These are phyloP conservation scores for Pseudogymnoascus verrucosus DNA, from an alignment of 2,329 filamentous ascomycete species.

Conservation along the genomic window DNA sequence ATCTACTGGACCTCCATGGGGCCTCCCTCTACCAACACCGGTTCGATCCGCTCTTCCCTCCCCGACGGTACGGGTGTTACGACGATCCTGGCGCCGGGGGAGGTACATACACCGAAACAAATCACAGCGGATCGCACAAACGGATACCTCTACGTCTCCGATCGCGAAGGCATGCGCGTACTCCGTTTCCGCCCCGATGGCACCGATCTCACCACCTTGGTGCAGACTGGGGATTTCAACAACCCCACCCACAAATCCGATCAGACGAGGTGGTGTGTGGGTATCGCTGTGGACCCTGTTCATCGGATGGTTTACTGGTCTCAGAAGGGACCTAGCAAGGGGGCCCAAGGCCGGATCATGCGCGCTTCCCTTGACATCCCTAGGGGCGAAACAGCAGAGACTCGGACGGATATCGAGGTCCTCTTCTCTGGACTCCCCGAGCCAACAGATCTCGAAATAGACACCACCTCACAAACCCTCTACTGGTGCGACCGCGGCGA, in stretches of 20 bases:
- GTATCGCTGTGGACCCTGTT: slow-evolving; percentile 31
- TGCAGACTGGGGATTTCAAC: slow-evolving; percentile 18
- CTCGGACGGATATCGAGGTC: slow-evolving; percentile 15
- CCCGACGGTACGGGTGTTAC: slow-evolving; percentile 40
- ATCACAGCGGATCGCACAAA: slow-evolving; percentile 21
- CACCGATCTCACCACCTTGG: slow-evolving; percentile 28
- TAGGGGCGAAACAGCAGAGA: slow-evolving; percentile 21
- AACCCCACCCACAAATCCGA: slow-evolving; percentile 11
- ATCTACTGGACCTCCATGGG: slow-evolving; percentile 48
- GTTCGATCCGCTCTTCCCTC: slow-evolving; percentile 20
- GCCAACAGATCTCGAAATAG: slow-evolving; percentile 50
- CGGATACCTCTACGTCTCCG: slow-evolving; percentile 33
- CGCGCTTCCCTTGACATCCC: slow-evolving; percentile 35
- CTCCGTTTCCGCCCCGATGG: slow-evolving; percentile 35
- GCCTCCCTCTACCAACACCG: slow-evolving; percentile 18
- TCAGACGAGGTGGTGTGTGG: background rate
- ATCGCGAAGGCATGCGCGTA: slow-evolving; percentile 37
- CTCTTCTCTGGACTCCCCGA: slow-evolving; percentile 41
- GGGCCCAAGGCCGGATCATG: slow-evolving; percentile 43
- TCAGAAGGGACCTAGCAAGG: slow-evolving; percentile 49
- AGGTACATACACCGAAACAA: slow-evolving; percentile 43
- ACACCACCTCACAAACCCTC: slow-evolving; percentile 36
- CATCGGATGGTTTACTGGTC: slow-evolving; percentile 47
- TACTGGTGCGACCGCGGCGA: slow-evolving; percentile 58
- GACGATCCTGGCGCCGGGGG: slow-evolving; percentile 36